These are phyloP conservation scores for Microdochium paspali DNA, from an alignment of 2,329 filamentous ascomycete genomes.

Conservation along the genomic window DNA sequence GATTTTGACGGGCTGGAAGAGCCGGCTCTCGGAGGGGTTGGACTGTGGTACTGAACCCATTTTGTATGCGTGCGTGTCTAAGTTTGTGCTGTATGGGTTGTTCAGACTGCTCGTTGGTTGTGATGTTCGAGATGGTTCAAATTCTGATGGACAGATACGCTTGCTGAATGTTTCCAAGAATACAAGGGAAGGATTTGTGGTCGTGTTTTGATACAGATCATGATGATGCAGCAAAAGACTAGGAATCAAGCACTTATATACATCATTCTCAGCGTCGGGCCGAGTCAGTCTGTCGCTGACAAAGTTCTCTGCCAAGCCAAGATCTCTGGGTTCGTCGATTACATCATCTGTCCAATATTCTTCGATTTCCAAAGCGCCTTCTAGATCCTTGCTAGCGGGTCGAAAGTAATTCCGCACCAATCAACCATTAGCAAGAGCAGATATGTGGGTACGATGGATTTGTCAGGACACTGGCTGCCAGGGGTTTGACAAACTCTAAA, in stretches of 20 bases:
- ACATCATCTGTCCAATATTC: background rate
- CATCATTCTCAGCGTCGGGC: background rate
- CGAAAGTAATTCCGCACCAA: no score
- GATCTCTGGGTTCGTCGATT: background rate
- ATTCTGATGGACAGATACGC: no score
- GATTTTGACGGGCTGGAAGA: constrained; percentile 31
- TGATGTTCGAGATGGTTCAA: background rate
- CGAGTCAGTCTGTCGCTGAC: background rate
- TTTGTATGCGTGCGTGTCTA: no score
- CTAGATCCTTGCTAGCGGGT: background rate
- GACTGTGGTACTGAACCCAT: background rate
- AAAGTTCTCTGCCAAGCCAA: background rate
- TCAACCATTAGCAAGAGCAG: no score
- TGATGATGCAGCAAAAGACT: background rate
- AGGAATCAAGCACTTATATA: background rate
- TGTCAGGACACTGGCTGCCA: no score
- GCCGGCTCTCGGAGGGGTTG: constrained; percentile 4
- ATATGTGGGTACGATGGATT: no score
- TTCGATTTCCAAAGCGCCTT: background rate
- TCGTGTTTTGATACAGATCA: background rate
- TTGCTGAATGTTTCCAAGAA: no score
- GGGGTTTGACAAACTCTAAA: no score
- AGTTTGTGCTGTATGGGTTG: background rate
- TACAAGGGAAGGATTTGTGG: no score
- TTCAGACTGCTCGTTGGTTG: background rate